Base-by-base conservation (phyloP, 2,329 filamentous ascomycete genomes). In the Achaetomium macrosporum region DNA sequence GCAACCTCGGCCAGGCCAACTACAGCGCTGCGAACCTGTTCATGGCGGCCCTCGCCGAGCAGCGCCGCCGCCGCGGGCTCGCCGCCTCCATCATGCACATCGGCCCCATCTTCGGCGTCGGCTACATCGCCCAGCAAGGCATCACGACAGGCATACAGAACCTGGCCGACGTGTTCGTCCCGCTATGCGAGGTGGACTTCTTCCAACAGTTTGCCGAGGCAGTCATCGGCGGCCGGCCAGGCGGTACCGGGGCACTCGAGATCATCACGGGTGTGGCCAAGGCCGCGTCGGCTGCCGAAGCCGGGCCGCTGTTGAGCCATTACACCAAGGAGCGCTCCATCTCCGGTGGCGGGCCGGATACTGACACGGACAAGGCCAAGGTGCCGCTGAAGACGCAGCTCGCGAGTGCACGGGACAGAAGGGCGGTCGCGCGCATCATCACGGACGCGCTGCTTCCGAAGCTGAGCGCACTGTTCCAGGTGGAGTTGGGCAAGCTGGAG, bases 11-110 rank as follows among this genome's bases (percentile, higher is more conserved):
- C 1, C 57, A 61, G 42, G 20, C 51, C 1, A 49, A 42, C 33
- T 61, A 61, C 29, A 17, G 12, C 5, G 50, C 53, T 1, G 55
- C 55, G 19, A 61, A 61, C 57, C 55, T 57, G 3, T 79, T 68
- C 63, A 71, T 78, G 67, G 58, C 57, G 8, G 58, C 58, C 1
- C 59, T 79, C 0, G 70, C 67, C 1, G 33, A 61, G 0, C 37
- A 57, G 25, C 50, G 60, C 0, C 47, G 54, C 8, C n/a, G 31
- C 5, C 37, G 47, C 2, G 59, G 59, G 7, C 39, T 59, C 2
- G 53, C 57, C 12, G 55, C 47, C 2, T 57, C 53, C 2, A 46
- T 55, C 16, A 25, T 61, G 19, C 8, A 60, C 47, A 43, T 60
- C 8, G 55, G 55, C 13, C 11, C 40, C 11, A 19, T 61, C 7